Evolutionary conservation across 1,139 yeast species (phyloP).

Genomic region (Kodamaea ohmeri): DNA sequence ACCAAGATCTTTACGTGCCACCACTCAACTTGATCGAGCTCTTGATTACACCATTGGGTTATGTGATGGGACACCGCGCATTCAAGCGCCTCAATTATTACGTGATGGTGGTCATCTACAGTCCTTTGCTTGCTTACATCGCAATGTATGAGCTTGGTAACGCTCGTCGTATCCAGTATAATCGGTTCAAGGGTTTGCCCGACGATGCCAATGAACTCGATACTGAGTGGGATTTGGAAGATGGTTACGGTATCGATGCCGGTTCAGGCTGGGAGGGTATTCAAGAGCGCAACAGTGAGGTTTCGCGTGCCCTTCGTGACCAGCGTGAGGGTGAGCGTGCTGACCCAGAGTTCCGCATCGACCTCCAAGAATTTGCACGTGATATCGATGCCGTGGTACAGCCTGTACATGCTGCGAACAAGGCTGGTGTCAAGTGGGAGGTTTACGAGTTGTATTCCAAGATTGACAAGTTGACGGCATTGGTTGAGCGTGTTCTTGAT

Average conservation of each 20-base stretch:
- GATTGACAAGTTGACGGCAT: constrained; percentile 41
- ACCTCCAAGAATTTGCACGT: constrained; percentile 46
- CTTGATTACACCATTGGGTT: constrained; percentile 36
- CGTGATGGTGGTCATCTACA: constrained; percentile 63
- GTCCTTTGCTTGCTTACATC: constrained; percentile 62
- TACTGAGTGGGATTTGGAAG: constrained; percentile 79
- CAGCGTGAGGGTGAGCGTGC: constrained; percentile 65
- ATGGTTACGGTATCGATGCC: constrained; percentile 57
- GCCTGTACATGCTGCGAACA: constrained; percentile 55
- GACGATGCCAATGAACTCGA: constrained; percentile 84
- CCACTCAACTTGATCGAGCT: constrained; percentile 77
- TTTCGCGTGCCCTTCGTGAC: constrained; percentile 38
- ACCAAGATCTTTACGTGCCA: constrained; percentile 79
- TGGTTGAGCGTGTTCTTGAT: constrained; percentile 41
- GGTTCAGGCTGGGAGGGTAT: constrained; percentile 39
- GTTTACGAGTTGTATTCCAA: constrained; percentile 52
- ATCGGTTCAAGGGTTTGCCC: constrained; percentile 59
- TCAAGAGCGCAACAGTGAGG: constrained; percentile 37
- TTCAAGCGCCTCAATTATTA: constrained; percentile 42
- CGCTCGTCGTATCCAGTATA: constrained; percentile 71
- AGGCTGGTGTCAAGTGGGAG: constrained; percentile 66
- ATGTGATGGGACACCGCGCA: constrained; percentile 26
- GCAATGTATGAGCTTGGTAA: constrained; percentile 61
- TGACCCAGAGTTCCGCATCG: constrained; percentile 66
- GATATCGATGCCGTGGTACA: constrained; percentile 51